Evolutionary conservation across 345 rosid genomes (phyloP), one percentile per base, ranked within the genome.

Genomic region (Boechera retrofracta): DNA sequence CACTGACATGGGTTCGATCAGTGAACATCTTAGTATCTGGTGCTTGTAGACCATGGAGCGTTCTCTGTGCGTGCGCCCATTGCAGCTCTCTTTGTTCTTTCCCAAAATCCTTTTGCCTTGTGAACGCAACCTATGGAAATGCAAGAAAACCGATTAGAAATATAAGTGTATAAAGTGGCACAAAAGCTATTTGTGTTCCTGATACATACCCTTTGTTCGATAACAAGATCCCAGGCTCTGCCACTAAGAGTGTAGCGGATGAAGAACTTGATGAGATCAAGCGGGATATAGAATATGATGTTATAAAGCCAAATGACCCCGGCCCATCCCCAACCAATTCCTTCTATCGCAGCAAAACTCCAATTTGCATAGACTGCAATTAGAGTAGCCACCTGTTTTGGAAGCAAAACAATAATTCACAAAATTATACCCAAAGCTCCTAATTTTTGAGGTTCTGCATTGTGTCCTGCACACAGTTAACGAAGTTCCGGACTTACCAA

Each of bases 301-400:
- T 95, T 95, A 54, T 89, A 95, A 41, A 95, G 93, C 99, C 99
- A 95, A 73, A 95, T 88, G 57, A 95, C 98, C 10, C 98, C 99
- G 15, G 98, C 98, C 99, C 98, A 92, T 72, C 98, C 96, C 98
- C 99, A 95, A 45, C 98, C 99, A 10, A 95, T 95, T 35, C 98
- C 99, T 84, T 92, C 93, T 29, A 95, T 95, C 0, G 94, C 99
- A 61, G 98, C 94, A 77, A 95, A 95, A 77, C 89, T 84, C 98
- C 97, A 95, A 65, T 69, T 91, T 29, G 99, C 99, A 65, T 95
- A 95, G 39, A 92, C 99, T 11, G 98, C 99, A 80, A 92, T 92
- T 55, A 95, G 83, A 41, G 99, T 92, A 55, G 98, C 99, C 71
- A 92, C 85, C 99, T 92, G 83, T 70, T 59, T 52, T 9, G 55